Evolutionary conservation across 2,329 filamentous ascomycete genomes (phyloP), one percentile per base, ranked within the genome.

Genomic region (Alternaria incomplexa): DNA sequence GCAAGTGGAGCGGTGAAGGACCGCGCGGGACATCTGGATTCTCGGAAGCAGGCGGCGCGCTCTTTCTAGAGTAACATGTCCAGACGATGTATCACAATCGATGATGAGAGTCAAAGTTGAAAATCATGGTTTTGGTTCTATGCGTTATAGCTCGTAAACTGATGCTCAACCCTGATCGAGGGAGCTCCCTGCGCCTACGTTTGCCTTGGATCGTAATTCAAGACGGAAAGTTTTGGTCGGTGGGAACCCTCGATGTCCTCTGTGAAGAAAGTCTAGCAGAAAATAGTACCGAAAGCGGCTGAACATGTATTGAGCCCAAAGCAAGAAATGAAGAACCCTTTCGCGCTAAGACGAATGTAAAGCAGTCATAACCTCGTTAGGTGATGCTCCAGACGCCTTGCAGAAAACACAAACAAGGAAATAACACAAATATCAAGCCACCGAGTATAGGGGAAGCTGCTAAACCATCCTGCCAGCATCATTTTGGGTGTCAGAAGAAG

Each of bases 181-280:
- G 48, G 72, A 76, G 73, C 73, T 71, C 72, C 71, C 64, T 76
- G 72, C 69, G 72, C 68, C 65, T 75, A 76, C 71, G 54, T 48
- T 36, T 59, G 54, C 64, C 53, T 61, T 57, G 61, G 48, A 40
- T 23, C 50, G 57, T 56, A 50, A 59, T 68, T 53, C 36, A 47
- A 62, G 43, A 66, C 56, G 43, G 25, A 56, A 64, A 60, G 30
- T 58, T 53, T 47, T 57, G 47, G 57, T 45, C n/a, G 48, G 22
- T 32, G 26, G 52, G 36, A 45, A 50, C 54, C 30, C 53, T 56
- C 47, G 22, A 56, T 36, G 30, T 36, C 47, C 46, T 48, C 32
- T 40, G 17, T 13, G 8, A 36, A 62, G 10, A 32, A 50, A 40
- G 7, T 11, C 11, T 23, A 23, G 8, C 10, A 32, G 10, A 26